Conservation (phyloP, 345 rosid genomes). For the Camelina laxa region DNA sequence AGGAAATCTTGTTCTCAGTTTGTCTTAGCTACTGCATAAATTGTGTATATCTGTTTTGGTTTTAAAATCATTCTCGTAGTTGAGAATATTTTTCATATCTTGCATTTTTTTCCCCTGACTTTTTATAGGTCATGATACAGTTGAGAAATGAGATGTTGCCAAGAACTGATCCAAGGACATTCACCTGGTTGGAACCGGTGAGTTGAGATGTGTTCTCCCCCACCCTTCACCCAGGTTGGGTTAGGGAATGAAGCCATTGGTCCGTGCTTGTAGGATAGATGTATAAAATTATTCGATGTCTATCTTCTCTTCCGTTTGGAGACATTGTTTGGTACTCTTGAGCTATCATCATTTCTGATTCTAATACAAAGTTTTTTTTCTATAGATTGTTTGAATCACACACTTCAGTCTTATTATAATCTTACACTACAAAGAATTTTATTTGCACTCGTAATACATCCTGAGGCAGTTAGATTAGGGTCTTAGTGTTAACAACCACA, state of each 20-base stretch:
- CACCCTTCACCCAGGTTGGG: slow-evolving; percentile 9
- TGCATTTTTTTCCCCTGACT: slow-evolving; percentile 3
- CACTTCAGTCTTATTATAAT: slow-evolving; percentile 24
- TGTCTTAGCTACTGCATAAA: not conserved
- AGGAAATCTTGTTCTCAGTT: too few species aligned
- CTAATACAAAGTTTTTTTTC: slow-evolving; percentile 22
- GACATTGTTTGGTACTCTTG: slow-evolving; percentile 26
- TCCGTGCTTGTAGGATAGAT: slow-evolving; percentile 48
- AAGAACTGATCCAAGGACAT: slow-evolving; percentile 28
- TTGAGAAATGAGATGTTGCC: slow-evolving; percentile 6
- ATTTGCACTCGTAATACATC: slow-evolving; percentile 9
- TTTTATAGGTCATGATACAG: slow-evolving; percentile 16
- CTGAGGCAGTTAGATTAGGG: slow-evolving; percentile 10
- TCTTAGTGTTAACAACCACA: not conserved
- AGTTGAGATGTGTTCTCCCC: slow-evolving; percentile 32
- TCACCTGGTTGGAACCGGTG: slow-evolving; percentile 39
- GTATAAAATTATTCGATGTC: slow-evolving; percentile 34
- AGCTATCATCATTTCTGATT: slow-evolving; percentile 5
- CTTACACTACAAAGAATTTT: slow-evolving; percentile 8
- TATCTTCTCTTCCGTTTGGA: slow-evolving; percentile 30
- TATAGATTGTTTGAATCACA: not conserved
- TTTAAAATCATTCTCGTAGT: not conserved
- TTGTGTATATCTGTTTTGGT: slow-evolving; percentile 11
- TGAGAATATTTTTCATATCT: slow-evolving; percentile 6
- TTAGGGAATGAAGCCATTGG: slow-evolving; percentile 49